Evolutionary conservation across 129 eudicot genomes (phyloP).

Genomic region (Solidago caesia): DNA sequence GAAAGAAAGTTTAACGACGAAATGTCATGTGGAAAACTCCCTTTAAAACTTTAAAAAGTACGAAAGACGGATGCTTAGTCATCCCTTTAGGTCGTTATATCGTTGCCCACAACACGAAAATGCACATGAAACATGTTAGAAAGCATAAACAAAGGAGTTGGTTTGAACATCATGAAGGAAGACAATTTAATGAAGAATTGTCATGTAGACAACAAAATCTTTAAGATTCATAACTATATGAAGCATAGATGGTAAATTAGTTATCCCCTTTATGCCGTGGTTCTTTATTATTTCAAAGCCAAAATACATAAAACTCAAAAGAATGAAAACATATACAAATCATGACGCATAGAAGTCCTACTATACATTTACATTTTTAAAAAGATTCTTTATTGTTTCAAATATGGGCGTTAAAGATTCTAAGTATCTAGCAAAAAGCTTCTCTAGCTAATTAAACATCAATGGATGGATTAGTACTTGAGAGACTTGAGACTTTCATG

Average conservation of each 20-base stretch:
- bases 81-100: not conserved
- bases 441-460: too few relatives aligned
- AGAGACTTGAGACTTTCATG: too few relatives aligned
- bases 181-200: not conserved
- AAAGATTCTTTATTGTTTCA: too few relatives aligned
- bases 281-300: not conserved
- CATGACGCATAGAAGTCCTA: not conserved
- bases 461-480: too few relatives aligned
- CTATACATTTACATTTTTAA: not conserved
- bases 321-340: not conserved
- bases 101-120: not conserved
- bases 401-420: too few relatives aligned
- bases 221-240: not conserved
- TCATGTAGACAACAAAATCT: not conserved
- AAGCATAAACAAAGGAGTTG: not conserved
- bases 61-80: not conserved
- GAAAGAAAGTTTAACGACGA: slow-evolving; percentile 3
- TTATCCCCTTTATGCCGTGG: not conserved
- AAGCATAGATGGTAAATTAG: not conserved
- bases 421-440: too few relatives aligned
- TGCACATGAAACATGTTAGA: not conserved
- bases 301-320: not conserved
- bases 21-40: not conserved
- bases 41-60: too few relatives aligned
- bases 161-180: not conserved